Evolutionary conservation across 345 rosid genomes (phyloP).

Genomic region (Corymbia maculata): DNA sequence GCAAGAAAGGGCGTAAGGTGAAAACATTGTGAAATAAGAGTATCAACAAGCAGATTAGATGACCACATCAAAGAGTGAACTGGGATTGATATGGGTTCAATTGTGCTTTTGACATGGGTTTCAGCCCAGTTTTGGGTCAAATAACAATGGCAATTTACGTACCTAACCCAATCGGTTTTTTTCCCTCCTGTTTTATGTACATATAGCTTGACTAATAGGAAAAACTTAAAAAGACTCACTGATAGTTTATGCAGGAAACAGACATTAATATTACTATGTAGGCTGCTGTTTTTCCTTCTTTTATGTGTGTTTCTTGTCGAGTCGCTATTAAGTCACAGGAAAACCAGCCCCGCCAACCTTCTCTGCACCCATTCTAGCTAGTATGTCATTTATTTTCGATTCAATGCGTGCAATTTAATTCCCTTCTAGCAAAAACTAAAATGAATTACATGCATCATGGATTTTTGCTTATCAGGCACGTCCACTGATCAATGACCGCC

Average conservation of each 20-base stretch:
- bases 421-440: background rate
- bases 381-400: background rate
- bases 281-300: background rate
- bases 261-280: background rate
- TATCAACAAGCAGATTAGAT: background rate
- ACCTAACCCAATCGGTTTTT: background rate
- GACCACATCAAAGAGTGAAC: background rate
- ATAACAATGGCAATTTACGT: background rate
- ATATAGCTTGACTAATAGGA: background rate
- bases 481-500: conserved; percentile 73
- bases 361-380: background rate
- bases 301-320: background rate
- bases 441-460: background rate
- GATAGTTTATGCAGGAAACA: background rate
- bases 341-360: background rate
- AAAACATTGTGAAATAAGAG: background rate
- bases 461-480: conserved; percentile 46
- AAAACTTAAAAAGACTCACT: background rate
- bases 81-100: background rate
- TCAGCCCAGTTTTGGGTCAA: background rate
- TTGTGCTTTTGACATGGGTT: background rate
- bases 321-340: background rate
- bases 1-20: background rate
- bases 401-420: background rate
- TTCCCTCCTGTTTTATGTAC: background rate